Conservation (phyloP, 2,329 filamentous ascomycete genomes). For the Talaromyces piceae region DNA sequence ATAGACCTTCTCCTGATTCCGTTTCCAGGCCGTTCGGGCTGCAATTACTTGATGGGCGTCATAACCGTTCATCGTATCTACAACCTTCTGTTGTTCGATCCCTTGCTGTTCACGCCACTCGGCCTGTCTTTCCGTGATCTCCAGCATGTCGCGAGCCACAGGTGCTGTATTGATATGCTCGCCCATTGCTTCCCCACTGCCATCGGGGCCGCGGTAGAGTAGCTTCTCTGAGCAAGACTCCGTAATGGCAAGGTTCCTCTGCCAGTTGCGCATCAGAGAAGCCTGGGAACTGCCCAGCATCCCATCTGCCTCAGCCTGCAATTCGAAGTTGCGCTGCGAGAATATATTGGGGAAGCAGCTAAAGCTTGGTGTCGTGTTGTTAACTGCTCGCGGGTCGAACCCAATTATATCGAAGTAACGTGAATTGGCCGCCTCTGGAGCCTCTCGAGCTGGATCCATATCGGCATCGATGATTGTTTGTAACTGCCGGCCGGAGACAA, state of each 20-base stretch:
- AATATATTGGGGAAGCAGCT: conserved; percentile 32
- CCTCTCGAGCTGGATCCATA: conserved; percentile 13
- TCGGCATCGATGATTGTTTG: conserved; percentile 33
- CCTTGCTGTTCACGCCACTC: conserved; percentile 32
- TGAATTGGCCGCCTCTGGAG: not conserved
- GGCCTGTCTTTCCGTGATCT: conserved; percentile 33
- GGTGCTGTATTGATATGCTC: conserved; percentile 28
- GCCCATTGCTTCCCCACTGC: conserved; percentile 19
- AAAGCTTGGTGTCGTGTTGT: conserved; percentile 33
- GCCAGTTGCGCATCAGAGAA: conserved; percentile 27
- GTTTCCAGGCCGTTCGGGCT: conserved; percentile 22
- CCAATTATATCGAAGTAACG: conserved; percentile 37
- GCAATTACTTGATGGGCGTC: conserved; percentile 18
- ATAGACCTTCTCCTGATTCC: conserved; percentile 24
- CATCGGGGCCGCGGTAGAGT: conserved; percentile 12
- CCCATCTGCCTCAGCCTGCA: conserved; percentile 29
- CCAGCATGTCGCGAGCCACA: conserved; percentile 29
- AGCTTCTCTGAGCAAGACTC: conserved; percentile 23
- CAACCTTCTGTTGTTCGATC: conserved; percentile 12
- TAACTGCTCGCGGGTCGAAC: conserved; percentile 39
- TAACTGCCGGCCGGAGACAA: conserved; percentile 25
- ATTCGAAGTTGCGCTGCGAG: conserved; percentile 25
- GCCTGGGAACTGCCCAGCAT: conserved; percentile 26
- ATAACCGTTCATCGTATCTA: conserved; percentile 14
- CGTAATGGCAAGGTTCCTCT: conserved; percentile 25